Evolutionary conservation across 768 basidiomycete species (phyloP), one percentile per base, ranked within the genome.

Genomic region (Lepiota brunneoincarnata): DNA sequence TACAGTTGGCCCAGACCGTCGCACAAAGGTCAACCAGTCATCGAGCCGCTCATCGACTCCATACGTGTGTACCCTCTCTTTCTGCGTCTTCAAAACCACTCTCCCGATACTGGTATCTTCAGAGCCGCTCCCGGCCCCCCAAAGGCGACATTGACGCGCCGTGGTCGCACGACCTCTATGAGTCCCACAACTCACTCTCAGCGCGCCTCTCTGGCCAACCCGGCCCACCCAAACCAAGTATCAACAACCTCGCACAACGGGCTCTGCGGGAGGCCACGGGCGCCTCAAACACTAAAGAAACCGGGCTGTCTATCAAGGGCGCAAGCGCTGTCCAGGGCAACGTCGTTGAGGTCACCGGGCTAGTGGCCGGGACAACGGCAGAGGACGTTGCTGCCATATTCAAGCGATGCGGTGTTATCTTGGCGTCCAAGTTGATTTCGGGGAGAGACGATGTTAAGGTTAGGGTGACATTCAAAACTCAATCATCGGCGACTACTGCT

Each of bases 321-420:
- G 88, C 88, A 7, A 75, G 82, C 41, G 58, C 72, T 1, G 60
- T 67, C 23, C 69, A 76, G 37, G 83, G 84, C 14, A 89, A 89
- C 59, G 82, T 87, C 34, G 83, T 93, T 0, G 82, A 91, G 64
- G 85, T 93, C 20, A 75, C 81, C 2, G 89, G 88, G 2, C 69
- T 93, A 20, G 87, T 86, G 9, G 70, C 71, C 10, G 91, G 91
- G 1, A 93, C 91, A 21, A 91, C 87, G 6, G 77, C 87, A 14
- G 90, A 87, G 14, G 91, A 93, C 66, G 91, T 93, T 44, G 81
- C 83, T 64, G 89, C 91, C 21, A 92, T 92, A 51, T 93, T 93
- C 76, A 85, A 86, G 58, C 83, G 86, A 20, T 90, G 90, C 61
- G 89, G 89, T 6, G 71, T 80, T 17, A 83, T 89, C 58, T 77